Percentiles rank a stretch among this genome's conserved stretches.
Conservation (phyloP, 352 stramenopile genomes). For the Globisporangium cederbergense region DNA sequence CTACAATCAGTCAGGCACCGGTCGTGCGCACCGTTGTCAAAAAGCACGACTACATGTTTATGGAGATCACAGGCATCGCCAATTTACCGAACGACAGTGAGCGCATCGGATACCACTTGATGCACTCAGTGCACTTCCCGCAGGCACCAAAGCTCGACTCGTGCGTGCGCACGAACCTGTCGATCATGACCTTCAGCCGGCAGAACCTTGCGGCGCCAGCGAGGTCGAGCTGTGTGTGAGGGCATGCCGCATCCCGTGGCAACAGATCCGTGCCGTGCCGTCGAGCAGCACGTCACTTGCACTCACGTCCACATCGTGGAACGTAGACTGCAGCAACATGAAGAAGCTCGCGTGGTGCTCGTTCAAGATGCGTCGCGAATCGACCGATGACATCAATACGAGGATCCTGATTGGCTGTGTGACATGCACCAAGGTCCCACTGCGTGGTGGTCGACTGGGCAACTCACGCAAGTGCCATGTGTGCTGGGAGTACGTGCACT, state of each 20-base stretch:
- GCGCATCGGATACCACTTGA: constrained; percentile 49
- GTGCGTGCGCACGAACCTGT: constrained; percentile 28
- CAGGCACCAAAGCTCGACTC: constrained; percentile 28
- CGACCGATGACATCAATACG: constrained; percentile 12
- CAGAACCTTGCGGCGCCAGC: constrained; percentile 10
- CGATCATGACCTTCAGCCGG: constrained; percentile 37
- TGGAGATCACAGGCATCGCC: constrained; percentile 42
- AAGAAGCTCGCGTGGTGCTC: constrained; percentile 32
- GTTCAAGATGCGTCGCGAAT: constrained; percentile 8
- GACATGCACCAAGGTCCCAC: constrained; percentile 7
- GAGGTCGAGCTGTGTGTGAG: constrained; percentile 24
- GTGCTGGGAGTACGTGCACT: constrained; percentile 26
- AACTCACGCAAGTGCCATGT: constrained; percentile 22
- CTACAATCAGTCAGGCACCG: constrained; percentile 19
- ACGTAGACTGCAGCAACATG: constrained; percentile 25
- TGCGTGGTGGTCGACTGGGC: background rate
- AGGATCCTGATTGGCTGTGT: constrained; percentile 15
- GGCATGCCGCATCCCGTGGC: constrained; percentile 32
- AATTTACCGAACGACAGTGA: constrained; percentile 32
- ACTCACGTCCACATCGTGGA: constrained; percentile 28
- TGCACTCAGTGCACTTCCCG: constrained; percentile 48
- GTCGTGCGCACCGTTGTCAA: constrained; percentile 34
- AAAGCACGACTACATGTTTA: constrained; percentile 53
- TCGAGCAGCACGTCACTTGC: constrained; percentile 20
- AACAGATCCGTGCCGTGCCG: constrained; percentile 24